phyloP scores from a whole-genome alignment of 495 filamentous ascomycete genomes.

The Filosporella fistucella region DNA sequence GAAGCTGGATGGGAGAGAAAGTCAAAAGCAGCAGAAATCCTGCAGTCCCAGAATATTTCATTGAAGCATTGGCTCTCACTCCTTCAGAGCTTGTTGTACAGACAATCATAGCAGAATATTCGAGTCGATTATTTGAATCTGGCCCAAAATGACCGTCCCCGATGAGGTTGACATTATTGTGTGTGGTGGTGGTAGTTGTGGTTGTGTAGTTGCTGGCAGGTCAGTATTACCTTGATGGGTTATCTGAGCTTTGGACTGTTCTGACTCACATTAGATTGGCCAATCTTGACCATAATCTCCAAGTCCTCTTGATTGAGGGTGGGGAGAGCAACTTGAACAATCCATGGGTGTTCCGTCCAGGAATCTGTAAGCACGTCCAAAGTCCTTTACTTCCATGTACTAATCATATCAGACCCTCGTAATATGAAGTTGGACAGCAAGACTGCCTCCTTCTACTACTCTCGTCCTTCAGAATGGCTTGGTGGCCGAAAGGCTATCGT shows the following conservation, averaged over 20 bases:
- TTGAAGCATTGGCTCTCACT: no score
- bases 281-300: conserved; percentile 76
- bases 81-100: no score
- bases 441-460: conserved; percentile 82
- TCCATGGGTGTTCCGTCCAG: conserved; percentile 76
- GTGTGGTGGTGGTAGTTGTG: conserved; percentile 66
- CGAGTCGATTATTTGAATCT: no score
- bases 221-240: conserved; percentile 17
- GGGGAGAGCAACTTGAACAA: conserved; percentile 81
- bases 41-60: background rate
- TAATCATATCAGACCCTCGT: conserved; percentile 40
- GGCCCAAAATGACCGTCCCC: conserved; percentile 42
- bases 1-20: no score
- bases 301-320: conserved; percentile 73
- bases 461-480: conserved; percentile 67
- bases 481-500: conserved; percentile 70
- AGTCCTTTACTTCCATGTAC: background rate
- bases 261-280: conserved; percentile 46
- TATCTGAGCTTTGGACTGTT: background rate
- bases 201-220: conserved; percentile 73
- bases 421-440: conserved; percentile 85
- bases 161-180: conserved; percentile 85
- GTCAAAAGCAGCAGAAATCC: no score
- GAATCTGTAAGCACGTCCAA: conserved; percentile 48
- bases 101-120: no score